These are phyloP conservation scores for Exophiala lecanii-corni DNA, from an alignment of 2,329 filamentous ascomycete species.

Conservation along the genomic window DNA sequence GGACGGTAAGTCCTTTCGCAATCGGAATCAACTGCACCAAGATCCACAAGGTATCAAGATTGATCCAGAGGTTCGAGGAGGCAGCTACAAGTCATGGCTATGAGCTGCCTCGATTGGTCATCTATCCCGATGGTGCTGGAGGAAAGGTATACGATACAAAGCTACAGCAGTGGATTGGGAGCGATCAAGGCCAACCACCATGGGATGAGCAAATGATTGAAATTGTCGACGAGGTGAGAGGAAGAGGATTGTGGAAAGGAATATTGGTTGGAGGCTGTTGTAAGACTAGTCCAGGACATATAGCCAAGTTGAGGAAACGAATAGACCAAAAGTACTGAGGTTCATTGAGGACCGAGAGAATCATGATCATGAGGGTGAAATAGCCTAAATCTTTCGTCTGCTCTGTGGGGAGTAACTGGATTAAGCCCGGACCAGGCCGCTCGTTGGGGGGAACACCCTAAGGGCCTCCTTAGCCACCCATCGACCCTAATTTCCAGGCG, in stretches of 20 bases:
- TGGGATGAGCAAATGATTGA: slow-evolving; percentile 34
- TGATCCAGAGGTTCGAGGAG: slow-evolving; percentile 30
- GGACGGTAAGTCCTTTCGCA: slow-evolving; percentile 48
- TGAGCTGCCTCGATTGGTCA: slow-evolving; percentile 50
- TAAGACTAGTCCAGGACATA: slow-evolving; percentile 39
- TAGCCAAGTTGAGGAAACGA: slow-evolving; percentile 28
- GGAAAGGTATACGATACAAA: slow-evolving; percentile 63
- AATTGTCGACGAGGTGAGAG: slow-evolving; percentile 26
- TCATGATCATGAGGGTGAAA: too few relatives aligned
- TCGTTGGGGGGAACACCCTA: too few relatives aligned
- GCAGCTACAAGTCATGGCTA: slow-evolving; percentile 36
- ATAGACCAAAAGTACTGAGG: too few relatives aligned
- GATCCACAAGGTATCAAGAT: slow-evolving; percentile 30
- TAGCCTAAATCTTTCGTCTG: too few relatives aligned
- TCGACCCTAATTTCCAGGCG: too few relatives aligned
- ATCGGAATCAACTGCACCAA: slow-evolving; percentile 64
- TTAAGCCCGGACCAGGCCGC: too few relatives aligned
- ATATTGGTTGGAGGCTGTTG: slow-evolving; percentile 45
- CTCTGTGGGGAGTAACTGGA: too few relatives aligned
- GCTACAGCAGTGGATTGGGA: slow-evolving; percentile 55
- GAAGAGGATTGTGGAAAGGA: slow-evolving; percentile 20
- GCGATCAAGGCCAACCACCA: slow-evolving; percentile 6
- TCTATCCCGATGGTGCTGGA: slow-evolving; percentile 67
- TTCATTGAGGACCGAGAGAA: too few relatives aligned
- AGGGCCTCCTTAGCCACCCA: too few relatives aligned